A percentile compares a stretch with the other conserved stretches of the same genome.
phyloP scores from a whole-genome alignment of 139 green algal genomes.

The Picochlorum sp. region DNA sequence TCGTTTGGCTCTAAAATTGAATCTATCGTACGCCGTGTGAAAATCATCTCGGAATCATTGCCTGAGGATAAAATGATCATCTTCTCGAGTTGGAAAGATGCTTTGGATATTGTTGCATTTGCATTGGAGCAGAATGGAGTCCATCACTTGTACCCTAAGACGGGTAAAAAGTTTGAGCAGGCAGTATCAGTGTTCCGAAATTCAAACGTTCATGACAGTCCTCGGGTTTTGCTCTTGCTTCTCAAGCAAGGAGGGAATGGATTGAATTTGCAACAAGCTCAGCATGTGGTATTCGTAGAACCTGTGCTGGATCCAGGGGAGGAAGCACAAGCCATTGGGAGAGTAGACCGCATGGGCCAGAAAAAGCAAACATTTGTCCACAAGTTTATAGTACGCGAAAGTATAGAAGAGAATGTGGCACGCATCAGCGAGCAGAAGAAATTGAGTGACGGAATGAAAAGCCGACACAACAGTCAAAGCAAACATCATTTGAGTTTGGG shows the following conservation, averaged over 20 bases:
- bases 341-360: slow-evolving; percentile 68
- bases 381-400: slow-evolving; percentile 58
- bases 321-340: slow-evolving; percentile 52
- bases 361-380: slow-evolving; percentile 51
- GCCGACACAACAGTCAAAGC: not conserved
- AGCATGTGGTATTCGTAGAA: slow-evolving; percentile 80
- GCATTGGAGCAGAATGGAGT: slow-evolving; percentile 50
- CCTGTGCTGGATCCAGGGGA: slow-evolving; percentile 46
- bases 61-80: slow-evolving; percentile 45
- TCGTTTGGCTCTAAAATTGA: slow-evolving; percentile 77
- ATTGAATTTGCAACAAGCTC: slow-evolving; percentile 73
- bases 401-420: slow-evolving; percentile 76
- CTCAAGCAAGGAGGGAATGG: slow-evolving; percentile 57
- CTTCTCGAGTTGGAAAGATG: slow-evolving; percentile 72
- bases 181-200: slow-evolving; percentile 51
- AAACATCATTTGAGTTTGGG: slow-evolving; percentile 17
- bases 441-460: not conserved
- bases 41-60: slow-evolving; percentile 33
- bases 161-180: slow-evolving; percentile 33
- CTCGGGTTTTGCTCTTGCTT: slow-evolving; percentile 65
- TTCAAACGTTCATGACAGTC: not conserved
- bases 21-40: slow-evolving; percentile 62
- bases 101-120: slow-evolving; percentile 65
- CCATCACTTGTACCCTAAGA: slow-evolving; percentile 27
- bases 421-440: slow-evolving; percentile 22